A percentile compares a stretch with the other conserved stretches of the same genome.
phyloP scores from a whole-genome alignment of 2,329 filamentous ascomycete genomes.

The Fusarium paranaense region DNA sequence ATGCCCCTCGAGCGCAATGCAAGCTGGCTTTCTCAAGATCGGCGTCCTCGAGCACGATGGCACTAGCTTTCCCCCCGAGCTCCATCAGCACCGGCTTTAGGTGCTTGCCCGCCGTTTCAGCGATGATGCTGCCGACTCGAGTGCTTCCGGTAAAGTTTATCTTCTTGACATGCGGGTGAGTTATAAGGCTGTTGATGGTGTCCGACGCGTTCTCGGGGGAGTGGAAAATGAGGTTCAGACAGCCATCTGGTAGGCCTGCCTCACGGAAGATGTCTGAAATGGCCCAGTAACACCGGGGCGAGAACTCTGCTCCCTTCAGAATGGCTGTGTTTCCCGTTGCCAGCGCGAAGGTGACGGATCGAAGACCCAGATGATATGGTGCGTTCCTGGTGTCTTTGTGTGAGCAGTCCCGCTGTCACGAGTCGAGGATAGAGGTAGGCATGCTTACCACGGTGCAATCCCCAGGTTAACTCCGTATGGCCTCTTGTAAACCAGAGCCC shows the following conservation, averaged over 20 bases:
- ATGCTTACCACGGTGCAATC: conserved; percentile 22
- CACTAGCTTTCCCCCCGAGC: conserved; percentile 82
- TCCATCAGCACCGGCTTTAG: conserved; percentile 85
- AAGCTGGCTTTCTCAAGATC: conserved; percentile 76
- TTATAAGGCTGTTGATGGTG: conserved; percentile 75
- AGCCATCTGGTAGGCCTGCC: conserved; percentile 81
- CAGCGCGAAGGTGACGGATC: neutral
- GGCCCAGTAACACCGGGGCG: conserved; percentile 71
- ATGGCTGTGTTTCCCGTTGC: conserved; percentile 76
- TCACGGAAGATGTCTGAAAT: conserved; percentile 73
- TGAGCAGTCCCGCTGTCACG: neutral
- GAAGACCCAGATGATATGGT: neutral
- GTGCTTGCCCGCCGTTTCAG: conserved; percentile 73
- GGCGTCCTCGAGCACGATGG: conserved; percentile 84
- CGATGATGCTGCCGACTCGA: conserved; percentile 77
- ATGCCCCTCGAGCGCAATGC: conserved; percentile 59
- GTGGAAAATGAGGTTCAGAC: conserved; percentile 76
- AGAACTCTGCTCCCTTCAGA: conserved; percentile 76
- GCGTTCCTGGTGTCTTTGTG: conserved; percentile 1
- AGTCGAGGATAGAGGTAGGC: neutral
- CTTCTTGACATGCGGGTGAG: conserved; percentile 75
- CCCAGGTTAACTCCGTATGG: conserved; percentile 27
- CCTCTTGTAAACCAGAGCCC: conserved; percentile 21
- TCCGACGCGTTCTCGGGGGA: conserved; percentile 73
- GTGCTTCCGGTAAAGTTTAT: conserved; percentile 88